Conservation (phyloP, 129 eudicot genomes). For the Saposhnikovia divaricata region DNA sequence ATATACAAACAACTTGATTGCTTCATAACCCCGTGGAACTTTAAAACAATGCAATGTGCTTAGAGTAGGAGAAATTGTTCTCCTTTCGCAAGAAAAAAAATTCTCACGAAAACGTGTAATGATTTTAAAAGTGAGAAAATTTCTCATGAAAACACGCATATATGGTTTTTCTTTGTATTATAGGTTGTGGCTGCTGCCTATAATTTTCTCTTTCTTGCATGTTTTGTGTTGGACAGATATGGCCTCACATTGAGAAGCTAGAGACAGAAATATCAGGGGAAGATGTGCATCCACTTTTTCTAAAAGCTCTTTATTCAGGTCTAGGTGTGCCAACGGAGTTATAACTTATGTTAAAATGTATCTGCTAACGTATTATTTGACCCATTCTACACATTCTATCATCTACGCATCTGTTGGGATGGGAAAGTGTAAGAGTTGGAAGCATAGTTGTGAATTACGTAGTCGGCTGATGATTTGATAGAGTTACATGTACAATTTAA, state of each 20-base stretch:
- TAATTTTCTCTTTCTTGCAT: neutral
- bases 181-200: neutral
- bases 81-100: neutral
- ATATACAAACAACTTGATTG: neutral
- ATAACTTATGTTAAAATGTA: neutral
- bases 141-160: neutral
- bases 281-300: slow-evolving; percentile 65
- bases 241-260: slow-evolving; percentile 77
- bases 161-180: neutral
- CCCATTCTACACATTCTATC: neutral
- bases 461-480: neutral
- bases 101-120: neutral
- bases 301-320: slow-evolving; percentile 68
- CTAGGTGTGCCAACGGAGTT: slow-evolving; percentile 40
- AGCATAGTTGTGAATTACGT: slow-evolving; percentile 7
- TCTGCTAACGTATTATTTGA: neutral
- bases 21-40: neutral
- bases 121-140: neutral
- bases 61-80: neutral
- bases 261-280: slow-evolving; percentile 64
- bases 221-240: slow-evolving; percentile 45
- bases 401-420: neutral
- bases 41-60: neutral
- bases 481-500: neutral
- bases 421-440: neutral